Base-by-base conservation (phyloP, 2,329 filamentous ascomycete genomes). In the Xylaria hypoxylon region DNA sequence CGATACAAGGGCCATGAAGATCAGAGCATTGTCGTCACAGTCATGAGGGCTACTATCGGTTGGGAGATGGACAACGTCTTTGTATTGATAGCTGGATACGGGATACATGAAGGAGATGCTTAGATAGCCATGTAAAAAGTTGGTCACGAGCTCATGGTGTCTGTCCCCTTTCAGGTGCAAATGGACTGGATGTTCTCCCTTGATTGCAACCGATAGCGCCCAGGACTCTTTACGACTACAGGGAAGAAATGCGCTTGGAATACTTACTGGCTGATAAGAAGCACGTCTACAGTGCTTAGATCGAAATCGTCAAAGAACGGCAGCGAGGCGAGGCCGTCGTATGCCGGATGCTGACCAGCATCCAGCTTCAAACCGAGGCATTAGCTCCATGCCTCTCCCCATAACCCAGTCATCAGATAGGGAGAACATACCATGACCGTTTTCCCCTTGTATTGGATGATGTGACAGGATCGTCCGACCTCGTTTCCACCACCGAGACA, bases 271-370 rank as follows among this genome's bases (percentile, higher is more conserved):
- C 94, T 98, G 77, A 99, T 97, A 71, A 99, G 86, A 61, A 99
- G 91, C 74, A 99, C 92, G 79, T 99, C 96, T 72, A 99, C 94
- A 1, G 93, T 97, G 81, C 95, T 97, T 22, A 99, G 86, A 77
- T 99, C 96, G 80, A 98, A 99, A 77, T 98, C 94, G 79, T 99
- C 96, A 80, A 97, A 99, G 82, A 97, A 99, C 0, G 96, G 96
- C 57, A 99, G 89, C 10, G 93, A 92, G 2, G 94, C 93, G 67
- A 98, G 89, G 42, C 96, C 96, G 76, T 98, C 94, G 79, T 97
- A 97, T 8, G 93, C 96, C 57, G 96, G 94, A 79, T 99, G 96
- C 82, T 97, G 95, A 57, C 96, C 96, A 57, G 96, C 96, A 82
- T 99, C 96, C 73, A 99, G 92, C 93, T 97, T 77, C 64, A 72